Evolutionary conservation across 75 land plant genomes (phyloP).

Genomic region (Larix kaempferi): DNA sequence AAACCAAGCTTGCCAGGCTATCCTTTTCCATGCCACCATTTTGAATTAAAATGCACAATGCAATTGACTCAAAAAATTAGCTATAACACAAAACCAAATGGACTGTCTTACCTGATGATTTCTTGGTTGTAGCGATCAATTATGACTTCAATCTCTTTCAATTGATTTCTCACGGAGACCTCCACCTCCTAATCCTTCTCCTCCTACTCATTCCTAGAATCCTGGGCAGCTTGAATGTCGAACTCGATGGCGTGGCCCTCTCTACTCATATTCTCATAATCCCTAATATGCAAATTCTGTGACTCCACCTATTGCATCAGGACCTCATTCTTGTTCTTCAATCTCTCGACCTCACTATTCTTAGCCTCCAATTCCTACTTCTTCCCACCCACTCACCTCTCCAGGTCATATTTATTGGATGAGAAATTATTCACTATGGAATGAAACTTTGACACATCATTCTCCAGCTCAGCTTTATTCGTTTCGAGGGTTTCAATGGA

Average conservation of each 20-base stretch:
- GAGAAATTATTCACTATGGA: too few relatives aligned
- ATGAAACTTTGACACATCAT: too few relatives aligned
- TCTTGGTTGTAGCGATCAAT: conserved; percentile 52
- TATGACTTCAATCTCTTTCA: conserved; percentile 57
- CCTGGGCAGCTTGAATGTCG: conserved; percentile 43
- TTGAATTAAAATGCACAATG: too few relatives aligned
- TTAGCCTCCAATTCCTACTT: conserved; percentile 47
- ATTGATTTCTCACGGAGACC: conserved; percentile 19
- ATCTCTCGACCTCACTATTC: conserved; percentile 34
- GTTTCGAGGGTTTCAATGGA: too few relatives aligned
- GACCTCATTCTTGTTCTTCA: conserved; percentile 54
- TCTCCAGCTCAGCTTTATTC: too few relatives aligned
- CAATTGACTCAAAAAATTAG: too few relatives aligned
- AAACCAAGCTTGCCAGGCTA: neutral
- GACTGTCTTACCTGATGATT: conserved; percentile 22
- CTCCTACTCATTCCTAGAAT: conserved; percentile 43
- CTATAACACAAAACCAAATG: too few relatives aligned
- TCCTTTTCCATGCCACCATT: too few relatives aligned
- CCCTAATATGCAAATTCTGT: conserved; percentile 61
- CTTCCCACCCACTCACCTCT: conserved; percentile 48
- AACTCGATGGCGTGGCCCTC: conserved; percentile 61
- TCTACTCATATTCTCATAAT: conserved; percentile 77
- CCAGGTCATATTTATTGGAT: conserved; percentile 23
- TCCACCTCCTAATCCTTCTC: conserved; percentile 71
- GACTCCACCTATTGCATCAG: conserved; percentile 41